Base-by-base conservation (phyloP, 1,139 yeast species). In the Saccharomyces hybrid region DNA sequence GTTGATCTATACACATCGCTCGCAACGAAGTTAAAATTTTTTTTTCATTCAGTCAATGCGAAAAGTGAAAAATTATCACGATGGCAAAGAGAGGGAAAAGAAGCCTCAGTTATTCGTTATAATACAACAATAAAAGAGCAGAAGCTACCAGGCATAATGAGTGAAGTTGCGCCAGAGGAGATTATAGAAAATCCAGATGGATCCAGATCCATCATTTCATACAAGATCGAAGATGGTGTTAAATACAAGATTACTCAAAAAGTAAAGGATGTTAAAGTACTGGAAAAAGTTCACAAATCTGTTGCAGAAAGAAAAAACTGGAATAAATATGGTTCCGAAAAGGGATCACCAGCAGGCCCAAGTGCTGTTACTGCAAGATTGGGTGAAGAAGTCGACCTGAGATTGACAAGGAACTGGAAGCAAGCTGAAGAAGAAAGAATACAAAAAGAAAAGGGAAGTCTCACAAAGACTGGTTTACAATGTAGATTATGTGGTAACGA, bases 401-500 rank as follows among this genome's bases (percentile, higher is more conserved):
- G 82, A 67, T 75, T 86, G 66, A 85, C 86, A 56, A 80, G 87
- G 52, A 78, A 84, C 57, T 86, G 91, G 87, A 84, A 83, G 71
- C 87, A 84, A 65, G 75, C 79, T 59, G 88, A 79, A 70, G 79
- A 75, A 65, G 84, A 82, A 64, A 77, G 77, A 69, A 54, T 56
- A 30, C 85, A 82, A 70, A 82, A 80, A 70, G 78, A 79, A 67
- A 80, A 82, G 72, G 79, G 78, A 57, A 80, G 78, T 63, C 77
- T 81, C 58, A 78, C 77, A 62, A 74, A 75, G 63, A 77, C 76
- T 50, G 44, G 44, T 38, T 75, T 86, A 66, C 77, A 75, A 67
- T 93, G 99, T 82, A 88, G 98, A 81, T 77, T 81, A 57, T 93
- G 99, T 86, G 86, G 86, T 61, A 97, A 97, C 68, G 87, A 84